phyloP scores from a whole-genome alignment of 331 rosid genomes.

The Malus hybrid region DNA sequence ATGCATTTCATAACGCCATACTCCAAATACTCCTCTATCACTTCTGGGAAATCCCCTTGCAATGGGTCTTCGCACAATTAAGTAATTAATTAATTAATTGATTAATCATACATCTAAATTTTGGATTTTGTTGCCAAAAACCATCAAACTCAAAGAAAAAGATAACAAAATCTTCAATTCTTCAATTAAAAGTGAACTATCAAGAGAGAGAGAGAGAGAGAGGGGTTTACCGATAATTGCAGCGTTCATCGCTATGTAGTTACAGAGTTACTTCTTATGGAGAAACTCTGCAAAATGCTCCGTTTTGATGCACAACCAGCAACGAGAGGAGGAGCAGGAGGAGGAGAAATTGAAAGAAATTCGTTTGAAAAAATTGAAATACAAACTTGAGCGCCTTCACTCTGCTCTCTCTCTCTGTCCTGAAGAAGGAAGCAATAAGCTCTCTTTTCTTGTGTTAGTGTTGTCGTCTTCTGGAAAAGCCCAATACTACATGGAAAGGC shows the following conservation, averaged over 20 bases:
- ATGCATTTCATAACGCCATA: constrained; percentile 87
- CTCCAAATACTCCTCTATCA: constrained; percentile 84
- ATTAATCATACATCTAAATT: not conserved
- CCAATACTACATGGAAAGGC: too few species aligned
- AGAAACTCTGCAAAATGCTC: too few species aligned
- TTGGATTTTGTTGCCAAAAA: not conserved
- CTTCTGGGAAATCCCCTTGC: constrained; percentile 95
- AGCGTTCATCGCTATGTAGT: constrained; percentile 37
- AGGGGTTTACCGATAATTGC: constrained; percentile 55
- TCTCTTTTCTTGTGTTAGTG: too few species aligned
- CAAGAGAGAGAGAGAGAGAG: not conserved
- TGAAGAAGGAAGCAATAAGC: too few species aligned
- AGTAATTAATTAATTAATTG: not conserved
- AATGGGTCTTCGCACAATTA: constrained; percentile 44
- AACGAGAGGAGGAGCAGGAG: not conserved
- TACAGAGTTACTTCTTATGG: too few species aligned
- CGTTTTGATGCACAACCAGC: not conserved
- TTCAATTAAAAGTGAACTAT: not conserved
- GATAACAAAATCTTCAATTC: not conserved
- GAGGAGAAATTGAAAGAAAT: not conserved
- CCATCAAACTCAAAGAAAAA: not conserved
- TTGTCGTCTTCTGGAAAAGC: too few species aligned
- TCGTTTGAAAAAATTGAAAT: too few species aligned
- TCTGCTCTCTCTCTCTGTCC: too few species aligned
- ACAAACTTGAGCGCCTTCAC: too few species aligned